A percentile compares a stretch with the other conserved stretches of the same genome.
These are phyloP conservation scores for Boletus vinaceobasis DNA, from an alignment of 768 basidiomycete species.

Conservation along the genomic window DNA sequence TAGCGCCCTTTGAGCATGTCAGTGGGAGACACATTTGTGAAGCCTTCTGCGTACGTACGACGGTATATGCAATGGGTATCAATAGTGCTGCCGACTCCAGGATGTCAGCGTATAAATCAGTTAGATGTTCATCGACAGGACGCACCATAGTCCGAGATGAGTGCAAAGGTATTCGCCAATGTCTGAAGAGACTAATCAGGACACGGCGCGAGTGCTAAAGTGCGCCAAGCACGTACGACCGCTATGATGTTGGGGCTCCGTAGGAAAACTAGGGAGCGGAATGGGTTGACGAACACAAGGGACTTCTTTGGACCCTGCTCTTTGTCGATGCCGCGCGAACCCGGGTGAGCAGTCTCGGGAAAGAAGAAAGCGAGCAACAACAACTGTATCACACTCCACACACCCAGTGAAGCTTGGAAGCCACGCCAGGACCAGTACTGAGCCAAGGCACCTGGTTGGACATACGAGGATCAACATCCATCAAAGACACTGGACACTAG, in stretches of 20 bases:
- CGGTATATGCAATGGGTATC: slow-evolving; percentile 62
- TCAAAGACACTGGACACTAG: neutral
- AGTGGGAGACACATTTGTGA: neutral
- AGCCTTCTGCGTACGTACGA: slow-evolving; percentile 40
- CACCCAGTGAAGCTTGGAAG: slow-evolving; percentile 48
- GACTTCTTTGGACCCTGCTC: slow-evolving; percentile 15
- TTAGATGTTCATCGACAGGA: slow-evolving; percentile 2
- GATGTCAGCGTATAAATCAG: neutral
- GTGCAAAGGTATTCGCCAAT: slow-evolving; percentile 34
- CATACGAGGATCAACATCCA: neutral
- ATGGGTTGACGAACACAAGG: slow-evolving; percentile 56
- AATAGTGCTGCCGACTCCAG: slow-evolving; percentile 36
- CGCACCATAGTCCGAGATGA: slow-evolving; percentile 35
- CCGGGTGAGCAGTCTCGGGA: slow-evolving; percentile 70
- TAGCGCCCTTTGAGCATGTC: slow-evolving; percentile 42
- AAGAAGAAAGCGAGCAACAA: slow-evolving; percentile 42
- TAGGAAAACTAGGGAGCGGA: slow-evolving; percentile 47
- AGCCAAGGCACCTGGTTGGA: slow-evolving; percentile 40
- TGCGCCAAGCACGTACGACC: slow-evolving; percentile 39
- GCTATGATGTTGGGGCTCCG: slow-evolving; percentile 58
- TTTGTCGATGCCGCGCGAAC: slow-evolving; percentile 53
- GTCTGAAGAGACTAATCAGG: slow-evolving; percentile 30
- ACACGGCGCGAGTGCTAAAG: neutral
- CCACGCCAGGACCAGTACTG: slow-evolving; percentile 66
- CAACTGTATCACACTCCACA: slow-evolving; percentile 39